Base-by-base conservation (phyloP, 2,329 filamentous ascomycete species). In the Paracamarosporium sp. region DNA sequence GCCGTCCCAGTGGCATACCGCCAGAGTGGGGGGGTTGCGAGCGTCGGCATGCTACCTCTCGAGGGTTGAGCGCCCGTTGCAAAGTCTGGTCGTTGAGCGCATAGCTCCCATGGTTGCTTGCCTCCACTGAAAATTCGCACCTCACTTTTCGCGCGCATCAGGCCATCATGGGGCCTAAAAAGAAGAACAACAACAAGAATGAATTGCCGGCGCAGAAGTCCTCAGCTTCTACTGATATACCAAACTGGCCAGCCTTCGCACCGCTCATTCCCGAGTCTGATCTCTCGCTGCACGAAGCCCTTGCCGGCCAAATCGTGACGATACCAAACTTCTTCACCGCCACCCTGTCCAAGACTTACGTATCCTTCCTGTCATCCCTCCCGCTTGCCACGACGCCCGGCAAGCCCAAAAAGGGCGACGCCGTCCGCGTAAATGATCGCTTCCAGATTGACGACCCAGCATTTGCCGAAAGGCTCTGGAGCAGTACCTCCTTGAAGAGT, bases 381-480 rank as follows among this genome's bases (percentile, higher is more conserved):
- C 88, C 91, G 0, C 79, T 96, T 44, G 85, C 84, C 43, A 96
- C 92, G 1, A 96, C 92, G 0, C 92, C 92, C 0, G 87, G 87
- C 0, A 88, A 87, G 59, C 92, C 92, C 1, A 94, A 91, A 74
- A 88, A 87, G 60, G 92, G 91, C 46, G 89, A 95, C 54, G 93
- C 93, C 1, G 84, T 92, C 7, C 85, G 94, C 33, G 90, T 97
- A 45, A 97, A 97, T 73, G 94, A 97, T 73, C 87, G 94, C 11
- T 96, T 90, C 67, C 92, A 96, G 77, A 80, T 96, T 20, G 81
- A 93, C 27, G 93, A 97, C 78, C 77, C 85, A 27, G 76, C 63
- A 0, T 96, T 97, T 75, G 91, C 93, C 0, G 82, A 87, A 67
- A 81, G 84, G 53, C 76, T 97, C 13, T 98, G 93, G 93, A 82